A percentile compares a stretch with the other conserved stretches of the same genome.
phyloP scores from a whole-genome alignment of 2,329 filamentous ascomycete genomes.

The Trichoderma koningii region DNA sequence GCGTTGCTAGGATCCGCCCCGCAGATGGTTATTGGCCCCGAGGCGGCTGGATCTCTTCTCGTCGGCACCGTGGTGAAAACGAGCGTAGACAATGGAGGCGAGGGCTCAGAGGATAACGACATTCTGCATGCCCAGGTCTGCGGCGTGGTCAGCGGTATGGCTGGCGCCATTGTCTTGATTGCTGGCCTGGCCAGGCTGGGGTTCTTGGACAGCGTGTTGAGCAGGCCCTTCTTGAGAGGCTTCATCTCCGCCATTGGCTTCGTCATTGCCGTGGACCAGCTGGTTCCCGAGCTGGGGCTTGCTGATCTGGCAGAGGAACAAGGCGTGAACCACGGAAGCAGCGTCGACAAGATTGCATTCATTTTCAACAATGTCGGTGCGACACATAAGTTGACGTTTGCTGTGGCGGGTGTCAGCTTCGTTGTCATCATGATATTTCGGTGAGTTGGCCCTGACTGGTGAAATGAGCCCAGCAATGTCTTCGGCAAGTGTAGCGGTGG shows the following conservation, averaged over 20 bases:
- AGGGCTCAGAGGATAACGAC: constrained; percentile 64
- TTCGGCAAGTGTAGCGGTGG: constrained; percentile 18
- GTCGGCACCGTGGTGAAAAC: constrained; percentile 83
- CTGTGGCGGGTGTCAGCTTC: constrained; percentile 79
- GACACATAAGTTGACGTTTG: constrained; percentile 72
- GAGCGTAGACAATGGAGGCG: constrained; percentile 68
- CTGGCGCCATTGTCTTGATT: constrained; percentile 84
- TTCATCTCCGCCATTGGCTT: constrained; percentile 98
- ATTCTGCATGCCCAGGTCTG: constrained; percentile 76
- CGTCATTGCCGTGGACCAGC: constrained; percentile 92
- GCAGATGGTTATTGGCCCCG: constrained; percentile 90
- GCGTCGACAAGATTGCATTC: constrained; percentile 82
- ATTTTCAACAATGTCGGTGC: constrained; percentile 66
- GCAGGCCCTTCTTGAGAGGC: constrained; percentile 85
- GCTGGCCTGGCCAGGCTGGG: constrained; percentile 84
- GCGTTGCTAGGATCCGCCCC: constrained; percentile 88
- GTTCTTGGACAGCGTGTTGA: constrained; percentile 92
- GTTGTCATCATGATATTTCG: constrained; percentile 86
- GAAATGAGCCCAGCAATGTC: neutral
- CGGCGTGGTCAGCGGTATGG: constrained; percentile 83
- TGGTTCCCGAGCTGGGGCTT: constrained; percentile 87
- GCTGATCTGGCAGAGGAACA: constrained; percentile 62
- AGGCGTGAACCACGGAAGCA: constrained; percentile 79
- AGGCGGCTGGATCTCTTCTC: constrained; percentile 88
- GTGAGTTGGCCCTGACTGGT: constrained; percentile 48